Evolutionary conservation across 768 basidiomycete genomes (phyloP).

Genomic region (Lactifluus hygrophoroides): DNA sequence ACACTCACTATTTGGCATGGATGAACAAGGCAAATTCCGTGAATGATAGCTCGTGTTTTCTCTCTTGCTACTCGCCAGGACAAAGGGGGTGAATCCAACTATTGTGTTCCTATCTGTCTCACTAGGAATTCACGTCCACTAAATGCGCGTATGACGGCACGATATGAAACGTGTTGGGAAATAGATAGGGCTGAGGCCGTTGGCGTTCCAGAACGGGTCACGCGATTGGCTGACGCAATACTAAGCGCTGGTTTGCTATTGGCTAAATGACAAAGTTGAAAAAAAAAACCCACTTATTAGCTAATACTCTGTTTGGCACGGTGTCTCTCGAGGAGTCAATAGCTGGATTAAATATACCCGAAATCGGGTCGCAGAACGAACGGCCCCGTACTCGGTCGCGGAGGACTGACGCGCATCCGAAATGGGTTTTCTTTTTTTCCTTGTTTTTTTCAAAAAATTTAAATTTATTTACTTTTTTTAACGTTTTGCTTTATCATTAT

Average conservation of each 20-base stretch:
- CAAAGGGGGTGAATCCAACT: conserved; percentile 5
- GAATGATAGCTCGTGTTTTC: conserved; percentile 17
- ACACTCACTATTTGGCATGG: conserved; percentile 18
- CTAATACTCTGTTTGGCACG: conserved; percentile 8
- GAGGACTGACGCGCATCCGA: neutral
- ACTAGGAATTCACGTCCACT: neutral
- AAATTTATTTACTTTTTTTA: neutral
- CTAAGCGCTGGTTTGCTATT: conserved; percentile 9
- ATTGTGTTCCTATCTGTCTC: neutral
- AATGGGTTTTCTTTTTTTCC: neutral
- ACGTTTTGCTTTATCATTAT: neutral
- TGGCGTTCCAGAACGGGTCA: neutral
- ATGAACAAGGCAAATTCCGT: conserved; percentile 10
- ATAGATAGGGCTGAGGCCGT: neutral
- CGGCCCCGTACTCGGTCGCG: conserved; percentile 15
- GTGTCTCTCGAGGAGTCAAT: conserved; percentile 1
- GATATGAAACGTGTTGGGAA: conserved; percentile 8
- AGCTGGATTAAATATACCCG: conserved; percentile 3
- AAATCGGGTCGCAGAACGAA: conserved; percentile 15
- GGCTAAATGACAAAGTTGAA: neutral
- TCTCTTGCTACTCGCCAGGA: neutral
- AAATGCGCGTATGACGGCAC: conserved; percentile 8
- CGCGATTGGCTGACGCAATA: neutral
- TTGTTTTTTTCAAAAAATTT: no score
- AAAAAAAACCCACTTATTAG: neutral